Percentiles rank a stretch among this genome's conserved stretches.
phyloP scores from a whole-genome alignment of 1,139 yeast genomes.

The Diutina catenulata region DNA sequence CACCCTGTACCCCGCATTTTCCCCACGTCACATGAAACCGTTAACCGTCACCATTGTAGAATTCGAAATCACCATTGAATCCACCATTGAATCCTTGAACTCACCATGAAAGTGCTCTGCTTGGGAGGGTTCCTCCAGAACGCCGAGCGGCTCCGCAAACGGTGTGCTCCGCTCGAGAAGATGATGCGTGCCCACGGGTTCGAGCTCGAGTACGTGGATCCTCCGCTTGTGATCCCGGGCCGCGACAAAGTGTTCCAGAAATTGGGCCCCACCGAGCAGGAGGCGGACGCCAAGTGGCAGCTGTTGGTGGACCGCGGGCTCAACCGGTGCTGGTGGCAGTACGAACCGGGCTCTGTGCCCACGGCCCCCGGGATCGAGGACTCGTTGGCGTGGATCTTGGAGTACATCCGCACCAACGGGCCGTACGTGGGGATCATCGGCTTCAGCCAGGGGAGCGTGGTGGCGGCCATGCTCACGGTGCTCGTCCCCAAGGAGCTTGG shows the following conservation, averaged over 20 bases:
- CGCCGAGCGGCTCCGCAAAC: background rate
- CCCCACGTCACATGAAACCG: too few species aligned
- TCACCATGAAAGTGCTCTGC: background rate
- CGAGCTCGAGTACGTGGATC: slow-evolving; percentile 27
- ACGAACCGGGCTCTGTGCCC: slow-evolving; percentile 14
- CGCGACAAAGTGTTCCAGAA: slow-evolving; percentile 19
- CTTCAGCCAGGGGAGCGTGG: slow-evolving; percentile 69
- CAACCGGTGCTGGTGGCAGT: slow-evolving; percentile 11
- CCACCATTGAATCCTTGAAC: too few species aligned
- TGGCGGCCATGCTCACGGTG: slow-evolving; percentile 45
- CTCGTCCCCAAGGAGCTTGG: background rate
- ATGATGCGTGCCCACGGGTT: slow-evolving; percentile 22
- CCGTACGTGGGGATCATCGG: slow-evolving; percentile 87
- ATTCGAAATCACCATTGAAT: too few species aligned
- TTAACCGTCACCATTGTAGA: too few species aligned
- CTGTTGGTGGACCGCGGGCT: slow-evolving; percentile 8
- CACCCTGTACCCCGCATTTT: too few species aligned
- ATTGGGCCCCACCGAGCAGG: slow-evolving; percentile 17
- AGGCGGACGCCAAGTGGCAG: slow-evolving; percentile 9
- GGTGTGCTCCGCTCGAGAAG: background rate
- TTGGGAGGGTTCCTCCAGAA: background rate
- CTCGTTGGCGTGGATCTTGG: slow-evolving; percentile 28
- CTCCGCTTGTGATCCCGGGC: slow-evolving; percentile 17
- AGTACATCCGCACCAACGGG: slow-evolving; percentile 54
- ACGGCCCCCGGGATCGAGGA: slow-evolving; percentile 43